phyloP scores from a whole-genome alignment of 202 grass and related monocot species.

The Digitaria exilis region DNA sequence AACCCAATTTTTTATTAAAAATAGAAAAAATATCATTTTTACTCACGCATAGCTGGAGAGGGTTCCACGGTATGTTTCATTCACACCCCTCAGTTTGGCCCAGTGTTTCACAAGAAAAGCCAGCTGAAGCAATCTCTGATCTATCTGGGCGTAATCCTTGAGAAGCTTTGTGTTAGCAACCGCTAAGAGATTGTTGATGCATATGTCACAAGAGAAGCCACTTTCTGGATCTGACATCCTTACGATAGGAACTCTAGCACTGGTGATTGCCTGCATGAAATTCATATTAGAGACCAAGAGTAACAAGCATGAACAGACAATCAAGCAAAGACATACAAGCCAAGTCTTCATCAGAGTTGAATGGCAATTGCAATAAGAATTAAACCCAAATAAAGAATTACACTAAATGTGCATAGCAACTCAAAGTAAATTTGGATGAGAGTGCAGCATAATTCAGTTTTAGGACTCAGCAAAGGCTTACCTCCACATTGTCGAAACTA shows the following conservation, averaged over 20 bases:
- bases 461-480: constrained; percentile 20
- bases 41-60: constrained; percentile 74
- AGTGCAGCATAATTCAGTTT: neutral
- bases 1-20: neutral
- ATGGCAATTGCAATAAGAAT: neutral
- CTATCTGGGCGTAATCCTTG: constrained; percentile 65
- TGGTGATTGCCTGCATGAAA: constrained; percentile 51
- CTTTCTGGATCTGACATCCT: constrained; percentile 51
- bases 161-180: constrained; percentile 74
- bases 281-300: neutral
- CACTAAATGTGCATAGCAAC: neutral
- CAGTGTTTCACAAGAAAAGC: constrained; percentile 77
- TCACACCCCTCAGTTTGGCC: constrained; percentile 57
- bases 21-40: neutral
- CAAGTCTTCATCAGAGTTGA: neutral
- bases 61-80: constrained; percentile 55
- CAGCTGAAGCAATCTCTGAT: constrained; percentile 59
- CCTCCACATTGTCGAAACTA: constrained; percentile 50
- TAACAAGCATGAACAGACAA: neutral
- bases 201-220: constrained; percentile 61
- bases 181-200: constrained; percentile 66
- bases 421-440: neutral
- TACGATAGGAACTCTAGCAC: constrained; percentile 62
- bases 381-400: neutral
- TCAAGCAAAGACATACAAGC: neutral